Conservation (phyloP, 2,329 filamentous ascomycete genomes). For the Sclerotinia trifoliorum region DNA sequence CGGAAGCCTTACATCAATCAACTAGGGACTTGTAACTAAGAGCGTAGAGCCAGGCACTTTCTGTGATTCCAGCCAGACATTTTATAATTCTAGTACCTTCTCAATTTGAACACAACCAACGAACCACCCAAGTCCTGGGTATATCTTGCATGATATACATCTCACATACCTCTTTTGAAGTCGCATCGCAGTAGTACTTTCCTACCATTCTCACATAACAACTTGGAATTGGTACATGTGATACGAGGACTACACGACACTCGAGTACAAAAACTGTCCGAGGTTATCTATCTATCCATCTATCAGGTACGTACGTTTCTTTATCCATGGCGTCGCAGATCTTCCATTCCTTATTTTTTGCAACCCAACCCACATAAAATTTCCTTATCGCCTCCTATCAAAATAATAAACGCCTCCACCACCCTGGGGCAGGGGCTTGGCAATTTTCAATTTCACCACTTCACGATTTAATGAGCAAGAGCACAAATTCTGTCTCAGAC, state of each 20-base stretch:
- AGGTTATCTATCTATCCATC: neutral
- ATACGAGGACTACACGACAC: neutral
- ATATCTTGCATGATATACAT: neutral
- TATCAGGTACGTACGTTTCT: constrained; percentile 12
- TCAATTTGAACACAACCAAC: neutral
- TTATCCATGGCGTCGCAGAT: constrained; percentile 13
- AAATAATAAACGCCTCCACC: constrained; percentile 19
- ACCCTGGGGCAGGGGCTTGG: constrained; percentile 2
- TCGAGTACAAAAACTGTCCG: no score
- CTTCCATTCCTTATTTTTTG: constrained; percentile 10
- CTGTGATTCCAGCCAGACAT: neutral
- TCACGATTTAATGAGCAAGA: neutral
- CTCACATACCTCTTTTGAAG: neutral
- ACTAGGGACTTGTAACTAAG: no score
- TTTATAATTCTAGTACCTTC: neutral
- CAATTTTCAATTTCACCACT: neutral
- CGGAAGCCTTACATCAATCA: neutral
- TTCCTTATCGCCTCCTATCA: constrained; percentile 23
- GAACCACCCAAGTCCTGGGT: neutral
- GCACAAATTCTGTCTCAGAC: constrained; percentile 13
- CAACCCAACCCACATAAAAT: constrained; percentile 1
- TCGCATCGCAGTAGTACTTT: neutral
- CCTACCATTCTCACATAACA: neutral
- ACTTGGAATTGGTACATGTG: neutral
- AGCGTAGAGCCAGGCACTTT: neutral